These are phyloP conservation scores for Lentinus brumalis DNA, from an alignment of 768 basidiomycete species.

Conservation along the genomic window DNA sequence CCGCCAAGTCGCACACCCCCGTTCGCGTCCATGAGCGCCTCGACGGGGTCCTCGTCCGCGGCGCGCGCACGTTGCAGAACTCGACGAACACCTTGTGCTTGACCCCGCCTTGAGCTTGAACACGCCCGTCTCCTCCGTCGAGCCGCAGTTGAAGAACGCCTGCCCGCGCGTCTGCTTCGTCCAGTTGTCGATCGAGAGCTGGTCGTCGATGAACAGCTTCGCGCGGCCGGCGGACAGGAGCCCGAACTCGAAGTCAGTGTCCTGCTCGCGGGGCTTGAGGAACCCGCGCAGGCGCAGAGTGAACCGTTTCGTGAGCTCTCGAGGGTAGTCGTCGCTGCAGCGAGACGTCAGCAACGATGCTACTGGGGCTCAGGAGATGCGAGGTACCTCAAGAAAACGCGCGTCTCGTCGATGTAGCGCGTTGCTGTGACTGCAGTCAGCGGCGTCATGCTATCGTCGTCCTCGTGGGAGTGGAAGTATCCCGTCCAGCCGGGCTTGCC, in stretches of 20 bases:
- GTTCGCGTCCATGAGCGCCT: conserved; percentile 63
- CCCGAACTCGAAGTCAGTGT: conserved; percentile 71
- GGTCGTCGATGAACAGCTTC: conserved; percentile 70
- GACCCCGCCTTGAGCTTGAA: conserved; percentile 55
- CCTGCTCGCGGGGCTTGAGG: conserved; percentile 49
- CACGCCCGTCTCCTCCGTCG: conserved; percentile 63
- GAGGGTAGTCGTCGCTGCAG: conserved; percentile 39
- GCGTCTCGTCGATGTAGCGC: conserved; percentile 32
- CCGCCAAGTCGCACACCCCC: conserved; percentile 79
- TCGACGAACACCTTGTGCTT: conserved; percentile 64
- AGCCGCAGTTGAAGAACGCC: conserved; percentile 66
- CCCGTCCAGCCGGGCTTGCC: conserved; percentile 72
- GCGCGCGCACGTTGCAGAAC: conserved; percentile 73
- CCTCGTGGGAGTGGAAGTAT: conserved; percentile 59
- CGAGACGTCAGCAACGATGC: background rate
- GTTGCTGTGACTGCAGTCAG: conserved; percentile 39
- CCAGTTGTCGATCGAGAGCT: conserved; percentile 83
- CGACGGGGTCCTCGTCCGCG: conserved; percentile 69
- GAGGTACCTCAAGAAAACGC: conserved; percentile 31
- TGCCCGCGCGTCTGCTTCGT: conserved; percentile 71
- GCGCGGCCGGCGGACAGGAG: conserved; percentile 67
- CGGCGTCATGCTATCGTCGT: conserved; percentile 56
- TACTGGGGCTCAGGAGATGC: too few species aligned
- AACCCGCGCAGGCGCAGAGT: conserved; percentile 64
- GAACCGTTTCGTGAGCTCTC: conserved; percentile 62